phyloP scores from a whole-genome alignment of 257 asterid genomes.

The Solanum ossicruentum region DNA sequence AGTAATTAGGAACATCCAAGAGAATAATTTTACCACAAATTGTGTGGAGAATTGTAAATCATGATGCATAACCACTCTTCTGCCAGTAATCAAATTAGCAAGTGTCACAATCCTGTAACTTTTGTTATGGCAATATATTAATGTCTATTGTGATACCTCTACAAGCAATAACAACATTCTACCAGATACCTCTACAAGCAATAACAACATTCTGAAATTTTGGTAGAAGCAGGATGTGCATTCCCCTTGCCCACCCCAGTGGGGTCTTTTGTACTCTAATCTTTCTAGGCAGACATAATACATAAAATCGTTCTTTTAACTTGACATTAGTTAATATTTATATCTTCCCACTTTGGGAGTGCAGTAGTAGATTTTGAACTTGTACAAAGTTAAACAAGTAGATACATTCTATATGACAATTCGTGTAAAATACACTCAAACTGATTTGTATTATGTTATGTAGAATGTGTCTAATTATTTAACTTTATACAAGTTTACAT shows the following conservation, averaged over 20 bases:
- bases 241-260: neutral
- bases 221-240: neutral
- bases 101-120: neutral
- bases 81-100: neutral
- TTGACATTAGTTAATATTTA: too few relatives aligned
- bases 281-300: neutral
- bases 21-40: neutral
- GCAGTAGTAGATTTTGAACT: too few relatives aligned
- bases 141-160: neutral
- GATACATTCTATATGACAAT: too few relatives aligned
- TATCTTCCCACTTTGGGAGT: too few relatives aligned
- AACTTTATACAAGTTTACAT: too few relatives aligned
- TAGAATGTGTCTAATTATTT: too few relatives aligned
- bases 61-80: neutral
- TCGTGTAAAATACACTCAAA: too few relatives aligned
- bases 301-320: too few relatives aligned
- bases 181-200: neutral
- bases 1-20: neutral
- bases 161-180: neutral
- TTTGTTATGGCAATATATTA: neutral
- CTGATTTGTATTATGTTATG: too few relatives aligned
- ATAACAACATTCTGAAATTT: neutral
- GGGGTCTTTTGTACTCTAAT: neutral
- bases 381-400: too few relatives aligned
- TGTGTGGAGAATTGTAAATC: neutral